A percentile compares a stretch with the other conserved stretches of the same genome.
phyloP scores from a whole-genome alignment of 2,329 filamentous ascomycete genomes.

The Basipetospora chlamydospora region DNA sequence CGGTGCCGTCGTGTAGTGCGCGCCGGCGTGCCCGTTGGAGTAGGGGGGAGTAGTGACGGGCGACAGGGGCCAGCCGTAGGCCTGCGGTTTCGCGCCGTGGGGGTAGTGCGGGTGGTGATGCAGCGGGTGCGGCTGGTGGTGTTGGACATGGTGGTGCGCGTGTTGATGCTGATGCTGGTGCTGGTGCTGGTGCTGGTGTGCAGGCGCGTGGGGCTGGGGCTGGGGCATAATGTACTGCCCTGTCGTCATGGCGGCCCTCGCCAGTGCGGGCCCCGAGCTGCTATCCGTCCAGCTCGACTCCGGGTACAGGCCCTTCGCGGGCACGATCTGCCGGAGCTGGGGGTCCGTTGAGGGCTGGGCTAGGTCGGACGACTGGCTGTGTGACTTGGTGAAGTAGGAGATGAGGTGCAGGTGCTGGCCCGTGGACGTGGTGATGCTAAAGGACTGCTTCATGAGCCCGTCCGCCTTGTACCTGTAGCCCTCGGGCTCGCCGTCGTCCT shows the following conservation, averaged over 20 bases:
- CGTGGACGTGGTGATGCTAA: constrained; percentile 88
- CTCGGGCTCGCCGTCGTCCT: constrained; percentile 71
- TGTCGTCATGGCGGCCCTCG: constrained; percentile 53
- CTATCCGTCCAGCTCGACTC: constrained; percentile 86
- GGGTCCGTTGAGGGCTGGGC: constrained; percentile 73
- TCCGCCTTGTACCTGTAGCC: constrained; percentile 93
- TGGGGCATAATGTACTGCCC: constrained; percentile 19
- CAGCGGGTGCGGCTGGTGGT: constrained; percentile 14
- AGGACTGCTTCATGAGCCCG: constrained; percentile 98
- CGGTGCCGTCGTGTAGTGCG: constrained; percentile 23
- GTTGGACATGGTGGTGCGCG: no score
- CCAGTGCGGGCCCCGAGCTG: constrained; percentile 66
- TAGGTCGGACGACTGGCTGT: constrained; percentile 52
- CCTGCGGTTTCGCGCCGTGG: constrained; percentile 15
- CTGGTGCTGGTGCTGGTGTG: background rate
- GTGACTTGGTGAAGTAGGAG: constrained; percentile 83
- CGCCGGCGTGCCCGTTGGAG: constrained; percentile 3
- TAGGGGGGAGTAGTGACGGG: constrained; percentile 40
- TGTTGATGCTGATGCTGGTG: no score
- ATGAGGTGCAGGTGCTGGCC: constrained; percentile 91
- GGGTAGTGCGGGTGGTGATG: constrained; percentile 18
- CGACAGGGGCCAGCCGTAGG: constrained; percentile 37
- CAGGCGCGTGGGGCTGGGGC: constrained; percentile 11
- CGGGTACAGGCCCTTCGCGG: constrained; percentile 90
- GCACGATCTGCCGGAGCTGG: constrained; percentile 64